Evolutionary conservation across 306 rosid genomes (phyloP).

Genomic region (Leucaena leucocephala): DNA sequence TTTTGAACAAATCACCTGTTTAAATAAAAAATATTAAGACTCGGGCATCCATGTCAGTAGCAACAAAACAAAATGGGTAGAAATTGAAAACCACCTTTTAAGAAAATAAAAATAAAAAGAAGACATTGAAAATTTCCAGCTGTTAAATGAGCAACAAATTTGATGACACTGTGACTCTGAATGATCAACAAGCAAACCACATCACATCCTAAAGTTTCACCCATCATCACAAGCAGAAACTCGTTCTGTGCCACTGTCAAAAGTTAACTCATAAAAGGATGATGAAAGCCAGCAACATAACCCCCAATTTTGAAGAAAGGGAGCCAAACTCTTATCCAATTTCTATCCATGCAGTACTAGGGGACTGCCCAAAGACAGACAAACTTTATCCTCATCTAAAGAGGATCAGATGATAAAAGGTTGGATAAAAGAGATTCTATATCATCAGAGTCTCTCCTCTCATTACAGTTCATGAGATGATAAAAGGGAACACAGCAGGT

Average conservation of each 20-base stretch:
- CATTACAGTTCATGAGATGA: conserved; percentile 5
- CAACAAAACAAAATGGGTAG: background rate
- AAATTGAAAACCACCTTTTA: conserved; percentile 11
- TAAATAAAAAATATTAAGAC: background rate
- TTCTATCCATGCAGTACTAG: background rate
- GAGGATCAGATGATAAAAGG: background rate
- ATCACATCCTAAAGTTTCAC: background rate
- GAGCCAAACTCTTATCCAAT: conserved; percentile 4
- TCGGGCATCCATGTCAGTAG: conserved; percentile 18
- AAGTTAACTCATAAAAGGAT: background rate
- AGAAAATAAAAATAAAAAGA: background rate
- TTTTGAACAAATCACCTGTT: conserved; percentile 82
- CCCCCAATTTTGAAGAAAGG: background rate
- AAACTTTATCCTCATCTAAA: background rate
- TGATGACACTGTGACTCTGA: background rate
- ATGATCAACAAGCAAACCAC: conserved; percentile 4
- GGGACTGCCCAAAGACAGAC: background rate
- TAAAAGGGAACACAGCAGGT: conserved; percentile 2
- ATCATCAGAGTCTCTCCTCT: conserved; percentile 19
- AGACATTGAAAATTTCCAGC: background rate
- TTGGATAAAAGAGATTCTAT: background rate
- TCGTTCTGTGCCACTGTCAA: background rate
- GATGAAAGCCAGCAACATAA: background rate
- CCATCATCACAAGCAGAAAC: conserved; percentile 17
- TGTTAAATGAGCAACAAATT: background rate